These are phyloP conservation scores for Pseudohalonectria lignicola DNA, from an alignment of 2,329 filamentous ascomycete genomes.

Conservation along the genomic window DNA sequence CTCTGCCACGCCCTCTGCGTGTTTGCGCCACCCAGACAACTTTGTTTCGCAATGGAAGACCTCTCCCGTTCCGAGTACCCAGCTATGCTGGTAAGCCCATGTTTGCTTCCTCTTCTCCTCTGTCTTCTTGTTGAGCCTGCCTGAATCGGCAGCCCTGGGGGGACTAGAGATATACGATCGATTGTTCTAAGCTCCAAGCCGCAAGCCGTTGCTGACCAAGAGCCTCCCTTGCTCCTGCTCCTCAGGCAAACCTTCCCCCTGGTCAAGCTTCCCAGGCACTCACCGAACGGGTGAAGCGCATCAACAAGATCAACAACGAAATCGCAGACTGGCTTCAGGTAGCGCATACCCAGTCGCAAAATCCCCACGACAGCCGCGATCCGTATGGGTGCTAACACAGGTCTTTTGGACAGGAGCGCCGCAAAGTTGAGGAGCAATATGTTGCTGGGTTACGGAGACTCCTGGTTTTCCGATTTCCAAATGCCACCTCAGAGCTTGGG, in stretches of 20 bases:
- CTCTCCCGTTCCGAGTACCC: slow-evolving; percentile 86
- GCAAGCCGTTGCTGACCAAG: slow-evolving; percentile 8
- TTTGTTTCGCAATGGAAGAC: slow-evolving; percentile 48
- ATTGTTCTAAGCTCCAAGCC: too few relatives aligned
- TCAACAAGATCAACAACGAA: slow-evolving; percentile 75
- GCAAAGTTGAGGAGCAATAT: slow-evolving; percentile 85
- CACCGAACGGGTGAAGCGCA: slow-evolving; percentile 78
- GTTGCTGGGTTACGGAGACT: slow-evolving; percentile 73
- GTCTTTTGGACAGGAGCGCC: slow-evolving; percentile 59
- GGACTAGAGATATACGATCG: too few relatives aligned
- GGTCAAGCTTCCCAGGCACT: slow-evolving; percentile 70
- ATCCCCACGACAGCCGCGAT: too few relatives aligned
- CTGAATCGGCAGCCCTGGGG: too few relatives aligned
- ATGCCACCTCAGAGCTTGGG: slow-evolving; percentile 75
- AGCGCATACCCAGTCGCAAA: slow-evolving; percentile 12
- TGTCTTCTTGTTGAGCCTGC: too few relatives aligned
- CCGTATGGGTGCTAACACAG: too few relatives aligned
- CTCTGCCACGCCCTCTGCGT: not conserved
- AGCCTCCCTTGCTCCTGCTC: slow-evolving; percentile 4
- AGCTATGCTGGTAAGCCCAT: slow-evolving; percentile 66
- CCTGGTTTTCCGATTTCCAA: slow-evolving; percentile 60
- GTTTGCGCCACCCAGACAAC: slow-evolving; percentile 2
- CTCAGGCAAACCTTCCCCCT: slow-evolving; percentile 69
- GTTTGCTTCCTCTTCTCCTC: slow-evolving; percentile 2
- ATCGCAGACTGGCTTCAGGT: slow-evolving; percentile 97